These are phyloP conservation scores for Quercus lobata DNA, from an alignment of 331 rosid species.

Conservation along the genomic window DNA sequence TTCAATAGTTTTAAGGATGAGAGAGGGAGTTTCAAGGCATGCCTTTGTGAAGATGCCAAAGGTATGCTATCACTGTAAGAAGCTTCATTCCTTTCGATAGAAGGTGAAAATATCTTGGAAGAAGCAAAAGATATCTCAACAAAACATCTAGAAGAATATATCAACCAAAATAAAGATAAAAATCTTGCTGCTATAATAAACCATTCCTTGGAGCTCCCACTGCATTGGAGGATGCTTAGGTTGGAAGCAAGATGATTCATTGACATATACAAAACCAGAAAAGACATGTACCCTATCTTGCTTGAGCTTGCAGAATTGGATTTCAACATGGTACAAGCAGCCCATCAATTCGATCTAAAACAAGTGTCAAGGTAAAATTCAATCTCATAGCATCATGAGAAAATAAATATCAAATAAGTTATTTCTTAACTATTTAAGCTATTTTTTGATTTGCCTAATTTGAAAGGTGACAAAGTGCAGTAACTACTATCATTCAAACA, in stretches of 20 bases:
- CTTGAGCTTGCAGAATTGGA: constrained; percentile 14
- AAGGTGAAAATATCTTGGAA: constrained; percentile 15
- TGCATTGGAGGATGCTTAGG: constrained; percentile 25
- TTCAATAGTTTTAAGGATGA: constrained; percentile 14
- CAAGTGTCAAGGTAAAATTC: too few species aligned
- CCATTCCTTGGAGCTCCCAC: constrained; percentile 23
- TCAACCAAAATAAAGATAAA: not conserved
- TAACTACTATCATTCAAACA: too few species aligned
- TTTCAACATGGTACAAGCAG: not conserved
- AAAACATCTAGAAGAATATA: constrained; percentile 2
- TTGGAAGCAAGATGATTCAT: constrained; percentile 24
- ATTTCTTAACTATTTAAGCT: too few species aligned
- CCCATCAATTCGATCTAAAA: too few species aligned
- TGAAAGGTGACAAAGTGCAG: too few species aligned
- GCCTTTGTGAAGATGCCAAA: not conserved
- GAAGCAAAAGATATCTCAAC: constrained; percentile 1
- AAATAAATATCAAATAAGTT: too few species aligned
- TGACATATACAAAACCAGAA: not conserved
- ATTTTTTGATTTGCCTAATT: too few species aligned
- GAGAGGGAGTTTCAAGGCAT: not conserved
- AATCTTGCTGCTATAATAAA: not conserved
- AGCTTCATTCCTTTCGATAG: not conserved
- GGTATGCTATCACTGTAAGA: constrained; percentile 15
- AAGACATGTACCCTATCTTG: not conserved
- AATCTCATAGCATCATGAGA: too few species aligned